A percentile compares a stretch with the other conserved stretches of the same genome.
phyloP scores from a whole-genome alignment of 805 yeast species.

The Barnettozyma californica region DNA sequence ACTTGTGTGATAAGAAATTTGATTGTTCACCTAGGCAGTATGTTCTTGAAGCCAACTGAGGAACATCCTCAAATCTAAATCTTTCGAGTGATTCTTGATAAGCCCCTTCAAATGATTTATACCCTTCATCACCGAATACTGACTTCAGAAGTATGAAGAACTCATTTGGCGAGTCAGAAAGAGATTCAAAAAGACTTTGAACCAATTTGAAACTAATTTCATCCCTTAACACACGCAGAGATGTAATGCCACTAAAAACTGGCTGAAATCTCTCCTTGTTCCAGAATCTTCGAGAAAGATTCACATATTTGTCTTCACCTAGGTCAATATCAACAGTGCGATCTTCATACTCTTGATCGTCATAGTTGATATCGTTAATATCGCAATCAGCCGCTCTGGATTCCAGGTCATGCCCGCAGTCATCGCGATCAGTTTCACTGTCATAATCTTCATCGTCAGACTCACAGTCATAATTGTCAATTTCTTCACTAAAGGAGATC shows the following conservation, averaged over 20 bases:
- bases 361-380: background rate
- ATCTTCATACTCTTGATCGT: background rate
- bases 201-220: slow-evolving; percentile 8
- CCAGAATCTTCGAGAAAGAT: background rate
- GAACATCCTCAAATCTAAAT: background rate
- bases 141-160: slow-evolving; percentile 5
- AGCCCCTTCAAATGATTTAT: slow-evolving; percentile 6
- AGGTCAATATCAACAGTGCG: background rate
- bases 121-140: slow-evolving; percentile 7
- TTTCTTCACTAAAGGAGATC: background rate
- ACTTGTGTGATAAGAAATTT: background rate
- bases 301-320: background rate
- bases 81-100: slow-evolving; percentile 9
- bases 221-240: slow-evolving; percentile 1
- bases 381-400: too few species aligned
- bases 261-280: background rate
- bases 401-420: too few species aligned
- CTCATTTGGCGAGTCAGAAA: slow-evolving; percentile 2
- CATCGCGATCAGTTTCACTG: background rate
- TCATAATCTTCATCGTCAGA: background rate
- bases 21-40: slow-evolving; percentile 9
- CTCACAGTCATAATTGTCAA: slow-evolving; percentile 4
- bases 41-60: background rate
- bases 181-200: slow-evolving; percentile 7
- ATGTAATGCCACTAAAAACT: slow-evolving; percentile 2